phyloP scores from a whole-genome alignment of 164 flowering plant species.

The Vitis rupestris region DNA sequence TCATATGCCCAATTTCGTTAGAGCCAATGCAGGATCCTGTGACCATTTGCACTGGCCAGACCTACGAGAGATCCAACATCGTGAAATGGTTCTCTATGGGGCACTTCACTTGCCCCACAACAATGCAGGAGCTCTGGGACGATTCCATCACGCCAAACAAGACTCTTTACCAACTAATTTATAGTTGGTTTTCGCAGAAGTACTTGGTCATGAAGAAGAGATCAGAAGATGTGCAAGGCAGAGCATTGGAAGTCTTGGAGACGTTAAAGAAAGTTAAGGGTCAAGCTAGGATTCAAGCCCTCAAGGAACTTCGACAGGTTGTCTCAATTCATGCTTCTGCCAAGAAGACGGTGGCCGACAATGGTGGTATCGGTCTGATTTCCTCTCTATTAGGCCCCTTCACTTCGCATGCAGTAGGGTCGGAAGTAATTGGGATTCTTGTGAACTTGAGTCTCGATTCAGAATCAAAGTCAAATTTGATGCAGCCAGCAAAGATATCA shows the following conservation, averaged over 20 bases:
- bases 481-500: slow-evolving; percentile 82
- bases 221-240: slow-evolving; percentile 79
- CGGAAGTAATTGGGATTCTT: slow-evolving; percentile 70
- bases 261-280: slow-evolving; percentile 79
- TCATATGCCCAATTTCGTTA: slow-evolving; percentile 66
- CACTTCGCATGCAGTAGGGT: slow-evolving; percentile 87
- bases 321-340: slow-evolving; percentile 57
- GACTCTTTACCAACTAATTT: slow-evolving; percentile 45
- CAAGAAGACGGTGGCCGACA: slow-evolving; percentile 52
- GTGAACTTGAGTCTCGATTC: slow-evolving; percentile 71
- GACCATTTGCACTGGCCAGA: slow-evolving; percentile 74
- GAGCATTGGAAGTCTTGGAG: slow-evolving; percentile 65
- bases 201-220: slow-evolving; percentile 72
- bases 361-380: slow-evolving; percentile 59
- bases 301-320: slow-evolving; percentile 70
- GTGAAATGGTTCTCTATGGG: slow-evolving; percentile 67
- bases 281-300: slow-evolving; percentile 71
- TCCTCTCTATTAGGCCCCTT: slow-evolving; percentile 77
- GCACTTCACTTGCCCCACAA: slow-evolving; percentile 66
- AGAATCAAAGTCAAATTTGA: slow-evolving; percentile 51
- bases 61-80: slow-evolving; percentile 66
- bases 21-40: slow-evolving; percentile 80
- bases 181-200: slow-evolving; percentile 51
- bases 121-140: slow-evolving; percentile 77
- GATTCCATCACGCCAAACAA: slow-evolving; percentile 56